A percentile compares a stretch with the other conserved stretches of the same genome.
phyloP scores from a whole-genome alignment of 148 eudicot species.

The Arctostaphylos glauca region DNA sequence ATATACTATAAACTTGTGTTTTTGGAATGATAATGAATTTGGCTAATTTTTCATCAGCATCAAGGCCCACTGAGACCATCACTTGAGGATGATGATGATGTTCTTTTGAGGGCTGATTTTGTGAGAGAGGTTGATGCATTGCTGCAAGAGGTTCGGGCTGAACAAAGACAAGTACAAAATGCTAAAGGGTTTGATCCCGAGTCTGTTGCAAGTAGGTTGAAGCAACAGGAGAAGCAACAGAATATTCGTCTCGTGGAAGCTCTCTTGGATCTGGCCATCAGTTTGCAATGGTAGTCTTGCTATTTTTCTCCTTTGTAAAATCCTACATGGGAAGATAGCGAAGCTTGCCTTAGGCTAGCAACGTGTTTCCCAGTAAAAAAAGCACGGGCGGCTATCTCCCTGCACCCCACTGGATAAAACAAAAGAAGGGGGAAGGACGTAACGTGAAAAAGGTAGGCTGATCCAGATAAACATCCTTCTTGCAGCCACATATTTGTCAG shows the following conservation, averaged over 20 bases:
- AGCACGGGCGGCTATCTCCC: no score
- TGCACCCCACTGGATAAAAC: no score
- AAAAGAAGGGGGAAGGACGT: no score
- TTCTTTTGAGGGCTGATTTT: slow-evolving; percentile 84
- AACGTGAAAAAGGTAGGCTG: no score
- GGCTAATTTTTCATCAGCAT: slow-evolving; percentile 45
- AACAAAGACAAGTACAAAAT: slow-evolving; percentile 29
- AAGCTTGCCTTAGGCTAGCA: no score
- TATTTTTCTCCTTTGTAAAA: background rate
- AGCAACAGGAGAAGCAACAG: slow-evolving; percentile 80
- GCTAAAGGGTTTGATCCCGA: slow-evolving; percentile 69
- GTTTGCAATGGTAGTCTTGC: slow-evolving; percentile 43
- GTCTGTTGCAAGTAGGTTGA: slow-evolving; percentile 77
- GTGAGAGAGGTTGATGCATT: slow-evolving; percentile 72
- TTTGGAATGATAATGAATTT: background rate
- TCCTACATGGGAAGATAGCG: background rate
- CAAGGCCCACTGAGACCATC: slow-evolving; percentile 72
- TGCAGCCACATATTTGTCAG: background rate
- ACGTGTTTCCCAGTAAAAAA: no score
- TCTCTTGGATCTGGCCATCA: slow-evolving; percentile 73
- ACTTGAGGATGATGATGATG: slow-evolving; percentile 54
- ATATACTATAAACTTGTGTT: background rate
- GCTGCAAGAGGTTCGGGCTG: slow-evolving; percentile 72
- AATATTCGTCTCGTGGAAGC: slow-evolving; percentile 64
- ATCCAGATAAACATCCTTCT: no score